Conservation (phyloP, 2,329 filamentous ascomycete species). For the Hypocreales sp. region DNA sequence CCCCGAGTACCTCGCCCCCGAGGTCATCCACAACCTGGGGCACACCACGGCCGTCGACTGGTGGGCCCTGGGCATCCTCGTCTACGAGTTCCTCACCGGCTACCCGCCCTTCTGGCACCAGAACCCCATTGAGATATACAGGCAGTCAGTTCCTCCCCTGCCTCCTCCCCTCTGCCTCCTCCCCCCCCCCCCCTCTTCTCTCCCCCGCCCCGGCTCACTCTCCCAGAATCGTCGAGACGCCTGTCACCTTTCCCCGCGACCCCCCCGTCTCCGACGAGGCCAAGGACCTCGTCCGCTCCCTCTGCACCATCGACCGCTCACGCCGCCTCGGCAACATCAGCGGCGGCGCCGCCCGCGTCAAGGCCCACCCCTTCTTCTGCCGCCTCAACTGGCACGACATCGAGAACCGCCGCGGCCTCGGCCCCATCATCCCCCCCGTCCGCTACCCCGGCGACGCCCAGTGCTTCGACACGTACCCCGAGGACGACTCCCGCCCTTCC, state of each 20-base stretch:
- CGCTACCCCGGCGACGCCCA: constrained; percentile 58
- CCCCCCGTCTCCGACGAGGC: constrained; percentile 50
- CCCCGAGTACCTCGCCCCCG: constrained; percentile 70
- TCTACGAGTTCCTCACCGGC: constrained; percentile 74
- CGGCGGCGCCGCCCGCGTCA: constrained; percentile 57
- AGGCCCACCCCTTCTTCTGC: constrained; percentile 61
- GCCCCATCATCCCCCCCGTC: constrained; percentile 63
- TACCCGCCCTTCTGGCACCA: constrained; percentile 81
- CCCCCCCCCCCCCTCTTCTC: neutral
- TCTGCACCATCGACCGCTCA: constrained; percentile 68
- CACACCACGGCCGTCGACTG: constrained; percentile 66
- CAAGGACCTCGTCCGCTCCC: constrained; percentile 57
- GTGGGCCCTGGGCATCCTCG: constrained; percentile 74
- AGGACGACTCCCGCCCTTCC: constrained; percentile 50
- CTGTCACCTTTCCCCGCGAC: constrained; percentile 57
- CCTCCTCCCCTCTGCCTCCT: no score
- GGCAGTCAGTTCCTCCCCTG: constrained; percentile 37
- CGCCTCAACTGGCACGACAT: constrained; percentile 61
- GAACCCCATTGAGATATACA: constrained; percentile 77
- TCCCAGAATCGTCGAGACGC: constrained; percentile 60
- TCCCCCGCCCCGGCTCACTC: neutral
- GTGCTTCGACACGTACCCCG: constrained; percentile 74
- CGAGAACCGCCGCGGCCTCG: constrained; percentile 44
- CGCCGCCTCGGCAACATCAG: constrained; percentile 65
- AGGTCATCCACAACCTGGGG: constrained; percentile 73